Evolutionary conservation across 2,329 filamentous ascomycete genomes (phyloP), one percentile per base, ranked within the genome.

Genomic region (Didymella segeticola): DNA sequence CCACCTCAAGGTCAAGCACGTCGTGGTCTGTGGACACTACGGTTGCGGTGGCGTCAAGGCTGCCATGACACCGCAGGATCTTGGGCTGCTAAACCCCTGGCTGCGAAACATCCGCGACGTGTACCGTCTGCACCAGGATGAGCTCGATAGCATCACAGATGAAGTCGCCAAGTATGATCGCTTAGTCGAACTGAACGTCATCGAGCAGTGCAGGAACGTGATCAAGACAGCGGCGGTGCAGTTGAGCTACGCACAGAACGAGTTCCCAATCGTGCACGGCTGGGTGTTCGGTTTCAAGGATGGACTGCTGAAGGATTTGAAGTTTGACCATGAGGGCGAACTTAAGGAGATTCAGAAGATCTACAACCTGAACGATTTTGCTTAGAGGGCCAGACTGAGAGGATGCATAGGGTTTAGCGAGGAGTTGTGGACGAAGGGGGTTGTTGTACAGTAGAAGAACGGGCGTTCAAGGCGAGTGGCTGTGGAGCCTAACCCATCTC

Each of bases 71-170:
- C 83, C 87, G 64, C 83, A 87, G 72, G 87, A 90, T 68, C 76
- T 90, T 50, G 88, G 88, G 43, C 74, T 90, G 26, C 78, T 90
- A 53, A 90, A 90, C 78, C 87, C 87, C 1, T 90, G 88, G 88
- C 81, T 90, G 60, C 81, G 87, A 45, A 89, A 89, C 77, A 89
- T 90, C 68, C 84, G 88, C 53, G 88, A 90, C 72, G 86, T 90
- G 53, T 90, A 90, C 76, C 81, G 88, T 10, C 79, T 90, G 63
- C 83, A 90, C 74, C 87, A 90, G 79, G 75, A 77, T 47, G 88
- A 91, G 79, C 82, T 91, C 17, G 87, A 89, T 46, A 56, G 29
- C 8, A 66, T 74, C 31, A 47, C 43, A 4, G 69, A 70, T 41
- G 65, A 65, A 12, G 58, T 62, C 1, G 54, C 49, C 43, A 68